Conservation (phyloP, 2,329 filamentous ascomycete genomes). For the Hypoxylon sp. region DNA sequence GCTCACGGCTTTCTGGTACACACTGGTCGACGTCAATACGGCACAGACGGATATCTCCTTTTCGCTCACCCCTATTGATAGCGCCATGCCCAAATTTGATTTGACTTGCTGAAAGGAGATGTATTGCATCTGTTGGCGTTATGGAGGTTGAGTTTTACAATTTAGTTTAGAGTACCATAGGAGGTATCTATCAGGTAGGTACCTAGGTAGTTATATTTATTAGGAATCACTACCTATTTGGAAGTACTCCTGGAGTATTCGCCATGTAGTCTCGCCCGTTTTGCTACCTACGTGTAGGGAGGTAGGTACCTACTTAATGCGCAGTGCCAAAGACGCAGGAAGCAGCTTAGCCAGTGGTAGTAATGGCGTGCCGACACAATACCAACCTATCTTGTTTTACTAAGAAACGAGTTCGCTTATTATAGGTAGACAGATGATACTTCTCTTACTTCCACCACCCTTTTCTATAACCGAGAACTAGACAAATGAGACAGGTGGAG, state of each 20-base stretch:
- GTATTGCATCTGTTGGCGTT: neutral
- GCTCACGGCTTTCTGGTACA: conserved; percentile 67
- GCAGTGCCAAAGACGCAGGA: too few species aligned
- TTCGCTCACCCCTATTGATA: conserved; percentile 46
- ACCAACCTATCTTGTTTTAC: too few species aligned
- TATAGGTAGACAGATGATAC: neutral
- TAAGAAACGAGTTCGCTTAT: neutral
- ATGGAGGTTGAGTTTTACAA: neutral
- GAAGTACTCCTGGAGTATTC: too few species aligned
- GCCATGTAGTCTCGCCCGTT: too few species aligned
- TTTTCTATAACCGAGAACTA: neutral
- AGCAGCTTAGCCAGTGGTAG: too few species aligned
- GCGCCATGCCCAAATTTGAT: conserved; percentile 47
- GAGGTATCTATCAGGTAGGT: too few species aligned
- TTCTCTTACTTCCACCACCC: neutral
- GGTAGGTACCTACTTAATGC: too few species aligned
- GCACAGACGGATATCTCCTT: conserved; percentile 54
- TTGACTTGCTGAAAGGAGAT: conserved; percentile 39
- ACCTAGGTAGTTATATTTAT: too few species aligned
- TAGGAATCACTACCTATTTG: too few species aligned
- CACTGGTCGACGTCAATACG: conserved; percentile 65
- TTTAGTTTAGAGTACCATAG: neutral
- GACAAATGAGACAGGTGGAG: conserved; percentile 1
- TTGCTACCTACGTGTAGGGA: too few species aligned
- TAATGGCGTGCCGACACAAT: too few species aligned